phyloP scores from a whole-genome alignment of 208 protist genomes.

The Leishmania mexicana region DNA sequence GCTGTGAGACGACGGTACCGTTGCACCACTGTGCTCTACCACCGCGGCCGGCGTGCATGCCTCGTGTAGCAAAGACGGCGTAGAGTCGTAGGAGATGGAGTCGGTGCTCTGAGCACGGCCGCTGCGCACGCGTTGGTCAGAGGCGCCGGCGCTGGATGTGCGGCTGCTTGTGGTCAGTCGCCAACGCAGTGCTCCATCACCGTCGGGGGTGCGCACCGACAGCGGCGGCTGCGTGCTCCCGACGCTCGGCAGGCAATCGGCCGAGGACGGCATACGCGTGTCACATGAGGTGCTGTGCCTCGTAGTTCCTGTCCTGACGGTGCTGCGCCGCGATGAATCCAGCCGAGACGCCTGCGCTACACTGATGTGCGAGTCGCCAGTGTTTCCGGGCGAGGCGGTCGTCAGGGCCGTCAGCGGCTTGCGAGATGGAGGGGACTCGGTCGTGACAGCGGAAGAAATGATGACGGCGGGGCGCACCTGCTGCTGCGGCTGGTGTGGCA shows the following conservation, averaged over 20 bases:
- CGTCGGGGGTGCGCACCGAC: conserved; percentile 10
- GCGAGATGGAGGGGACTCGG: neutral
- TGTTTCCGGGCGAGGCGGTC: neutral
- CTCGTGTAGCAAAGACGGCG: neutral
- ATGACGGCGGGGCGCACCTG: conserved; percentile 2
- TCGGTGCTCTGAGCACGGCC: neutral
- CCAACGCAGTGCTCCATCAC: neutral
- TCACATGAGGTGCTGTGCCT: conserved; percentile 14
- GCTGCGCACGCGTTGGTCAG: conserved; percentile 3
- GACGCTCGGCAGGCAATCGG: conserved; percentile 11
- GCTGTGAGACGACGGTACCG: neutral
- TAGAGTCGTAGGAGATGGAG: neutral
- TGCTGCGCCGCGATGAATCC: conserved; percentile 1
- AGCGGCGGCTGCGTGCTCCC: conserved; percentile 19
- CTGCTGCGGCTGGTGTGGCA: conserved; percentile 2
- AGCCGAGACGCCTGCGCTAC: neutral
- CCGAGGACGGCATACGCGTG: conserved; percentile 6
- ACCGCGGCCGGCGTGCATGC: neutral
- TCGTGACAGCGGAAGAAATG: neutral
- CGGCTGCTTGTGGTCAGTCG: conserved; percentile 5
- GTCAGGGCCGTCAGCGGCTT: neutral
- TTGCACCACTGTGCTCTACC: neutral
- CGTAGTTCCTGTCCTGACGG: neutral
- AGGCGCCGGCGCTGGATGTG: conserved; percentile 18
- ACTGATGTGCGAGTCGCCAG: neutral